Conservation (phyloP, 768 basidiomycete genomes). For the Thelephora ganbajun region DNA sequence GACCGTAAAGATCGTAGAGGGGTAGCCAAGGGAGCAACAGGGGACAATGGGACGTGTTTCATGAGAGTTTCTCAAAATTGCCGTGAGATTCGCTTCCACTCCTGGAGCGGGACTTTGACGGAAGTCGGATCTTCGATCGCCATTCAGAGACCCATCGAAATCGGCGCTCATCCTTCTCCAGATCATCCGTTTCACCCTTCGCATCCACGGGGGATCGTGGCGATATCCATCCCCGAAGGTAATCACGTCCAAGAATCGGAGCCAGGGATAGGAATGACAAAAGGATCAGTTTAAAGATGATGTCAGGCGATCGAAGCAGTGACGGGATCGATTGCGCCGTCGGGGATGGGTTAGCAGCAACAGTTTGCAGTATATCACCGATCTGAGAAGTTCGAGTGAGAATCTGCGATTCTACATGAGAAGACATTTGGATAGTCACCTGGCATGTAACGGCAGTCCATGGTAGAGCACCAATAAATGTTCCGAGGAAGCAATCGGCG, state of each 20-base stretch:
- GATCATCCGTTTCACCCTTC: slow-evolving; percentile 4
- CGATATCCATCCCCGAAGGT: slow-evolving; percentile 42
- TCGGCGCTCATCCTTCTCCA: slow-evolving; percentile 23
- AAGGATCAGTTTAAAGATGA: slow-evolving; percentile 72
- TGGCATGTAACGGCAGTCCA: slow-evolving; percentile 92
- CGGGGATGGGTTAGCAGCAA: slow-evolving; percentile 58
- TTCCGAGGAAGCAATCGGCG: slow-evolving; percentile 62
- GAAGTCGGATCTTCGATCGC: slow-evolving; percentile 44
- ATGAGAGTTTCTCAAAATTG: slow-evolving; percentile 5
- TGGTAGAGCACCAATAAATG: slow-evolving; percentile 73
- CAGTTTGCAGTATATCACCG: slow-evolving; percentile 77
- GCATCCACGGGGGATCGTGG: slow-evolving; percentile 10
- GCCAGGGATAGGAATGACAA: slow-evolving; percentile 77
- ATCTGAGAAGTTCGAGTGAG: slow-evolving; percentile 30
- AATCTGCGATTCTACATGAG: neutral
- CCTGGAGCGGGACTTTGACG: slow-evolving; percentile 36
- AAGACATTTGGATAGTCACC: slow-evolving; percentile 24
- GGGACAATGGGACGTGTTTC: too few relatives aligned
- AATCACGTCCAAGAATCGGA: slow-evolving; percentile 68
- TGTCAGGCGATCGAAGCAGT: slow-evolving; percentile 69
- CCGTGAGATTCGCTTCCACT: slow-evolving; percentile 3
- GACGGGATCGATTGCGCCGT: slow-evolving; percentile 71
- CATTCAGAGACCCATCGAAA: slow-evolving; percentile 54
- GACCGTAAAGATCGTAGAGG: too few relatives aligned
- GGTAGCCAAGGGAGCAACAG: too few relatives aligned